These are phyloP conservation scores for Paramecium primaurelia DNA, from an alignment of 73 alveolate genomes.

Conservation along the genomic window DNA sequence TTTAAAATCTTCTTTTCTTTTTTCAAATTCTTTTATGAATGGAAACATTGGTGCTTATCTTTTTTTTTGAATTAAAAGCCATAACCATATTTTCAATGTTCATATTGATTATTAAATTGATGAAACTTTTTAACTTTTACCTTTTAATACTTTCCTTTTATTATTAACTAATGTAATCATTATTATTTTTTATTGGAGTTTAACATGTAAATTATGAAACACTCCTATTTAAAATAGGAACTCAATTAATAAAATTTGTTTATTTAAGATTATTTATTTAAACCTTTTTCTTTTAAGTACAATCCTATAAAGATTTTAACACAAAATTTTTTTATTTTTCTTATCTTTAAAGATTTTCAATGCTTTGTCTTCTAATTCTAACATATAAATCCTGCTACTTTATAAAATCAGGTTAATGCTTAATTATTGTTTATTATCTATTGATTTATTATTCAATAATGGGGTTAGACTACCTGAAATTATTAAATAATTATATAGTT, in stretches of 20 bases:
- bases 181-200: background rate
- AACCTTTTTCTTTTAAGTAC: background rate
- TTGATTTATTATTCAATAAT: background rate
- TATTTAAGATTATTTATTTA: background rate
- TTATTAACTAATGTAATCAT: background rate
- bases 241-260: background rate
- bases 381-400: background rate
- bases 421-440: background rate
- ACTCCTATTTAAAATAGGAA: background rate
- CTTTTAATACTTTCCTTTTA: background rate
- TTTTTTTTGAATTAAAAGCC: background rate
- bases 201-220: background rate
- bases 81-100: background rate
- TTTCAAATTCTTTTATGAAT: background rate
- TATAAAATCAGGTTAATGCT: background rate
- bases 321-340: background rate
- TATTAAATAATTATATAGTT: background rate
- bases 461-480: background rate
- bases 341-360: background rate
- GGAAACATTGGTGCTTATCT: background rate
- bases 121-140: background rate
- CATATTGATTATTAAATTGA: background rate
- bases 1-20: background rate
- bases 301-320: background rate
- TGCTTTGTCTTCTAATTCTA: background rate